phyloP scores from a whole-genome alignment of 2,329 filamentous ascomycete genomes.

The Nigrospora oryzae region DNA sequence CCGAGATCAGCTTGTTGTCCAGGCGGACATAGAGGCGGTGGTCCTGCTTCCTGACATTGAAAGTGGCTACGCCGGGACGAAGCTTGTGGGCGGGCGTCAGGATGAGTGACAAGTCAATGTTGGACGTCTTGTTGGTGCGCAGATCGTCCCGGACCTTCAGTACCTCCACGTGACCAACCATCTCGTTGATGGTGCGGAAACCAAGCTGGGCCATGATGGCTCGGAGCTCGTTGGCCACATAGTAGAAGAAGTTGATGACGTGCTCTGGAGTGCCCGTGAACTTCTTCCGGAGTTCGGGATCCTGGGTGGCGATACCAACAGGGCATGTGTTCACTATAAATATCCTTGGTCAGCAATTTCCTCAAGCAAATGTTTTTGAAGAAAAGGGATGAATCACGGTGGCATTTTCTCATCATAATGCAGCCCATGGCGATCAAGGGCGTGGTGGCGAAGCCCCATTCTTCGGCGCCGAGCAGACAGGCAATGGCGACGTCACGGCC shows the following conservation, averaged over 20 bases:
- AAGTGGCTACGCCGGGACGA: slow-evolving; percentile 86
- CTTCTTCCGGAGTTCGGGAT: slow-evolving; percentile 89
- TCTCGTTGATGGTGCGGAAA: slow-evolving; percentile 92
- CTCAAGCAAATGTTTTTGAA: too few species aligned
- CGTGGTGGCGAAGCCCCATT: slow-evolving; percentile 94
- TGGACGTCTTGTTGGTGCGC: slow-evolving; percentile 79
- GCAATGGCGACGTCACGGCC: slow-evolving; percentile 91
- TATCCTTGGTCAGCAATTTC: too few species aligned
- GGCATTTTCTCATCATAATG: slow-evolving; percentile 84
- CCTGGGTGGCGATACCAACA: slow-evolving; percentile 91
- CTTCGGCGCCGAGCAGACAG: slow-evolving; percentile 91
- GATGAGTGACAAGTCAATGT: slow-evolving; percentile 88
- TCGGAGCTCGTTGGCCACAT: slow-evolving; percentile 88
- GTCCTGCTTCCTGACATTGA: slow-evolving; percentile 97
- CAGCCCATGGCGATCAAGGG: slow-evolving; percentile 95
- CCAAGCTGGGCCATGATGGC: slow-evolving; percentile 96
- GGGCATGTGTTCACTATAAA: slow-evolving; percentile 3
- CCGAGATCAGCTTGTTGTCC: slow-evolving; percentile 94
- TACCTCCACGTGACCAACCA: slow-evolving; percentile 87
- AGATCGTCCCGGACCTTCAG: slow-evolving; percentile 84
- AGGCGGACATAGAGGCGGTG: slow-evolving; percentile 87
- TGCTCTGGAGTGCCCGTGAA: slow-evolving; percentile 90
- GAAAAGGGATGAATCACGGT: slow-evolving; percentile 15
- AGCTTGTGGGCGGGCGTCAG: slow-evolving; percentile 94
- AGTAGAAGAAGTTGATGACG: slow-evolving; percentile 99